These are phyloP conservation scores for Dendrobium nobile DNA, from an alignment of 106 monocot genomes.

Conservation along the genomic window DNA sequence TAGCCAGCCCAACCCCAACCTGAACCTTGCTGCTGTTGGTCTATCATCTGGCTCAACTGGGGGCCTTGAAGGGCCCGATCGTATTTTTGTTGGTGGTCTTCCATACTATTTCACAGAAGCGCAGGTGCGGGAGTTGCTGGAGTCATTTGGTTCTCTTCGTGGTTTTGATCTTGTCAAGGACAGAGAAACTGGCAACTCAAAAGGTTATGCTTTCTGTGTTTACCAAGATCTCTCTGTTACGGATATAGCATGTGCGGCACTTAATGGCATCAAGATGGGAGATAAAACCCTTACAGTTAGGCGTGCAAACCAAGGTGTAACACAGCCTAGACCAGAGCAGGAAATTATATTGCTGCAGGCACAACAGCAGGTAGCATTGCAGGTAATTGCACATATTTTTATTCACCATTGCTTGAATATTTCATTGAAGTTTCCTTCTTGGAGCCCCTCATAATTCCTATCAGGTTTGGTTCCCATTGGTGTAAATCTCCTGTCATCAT, in stretches of 20 bases:
- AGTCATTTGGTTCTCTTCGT: constrained; percentile 68
- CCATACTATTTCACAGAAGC: constrained; percentile 73
- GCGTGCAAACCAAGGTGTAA: constrained; percentile 63
- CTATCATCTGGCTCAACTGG: constrained; percentile 53
- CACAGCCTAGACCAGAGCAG: constrained; percentile 76
- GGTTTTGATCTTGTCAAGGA: constrained; percentile 96
- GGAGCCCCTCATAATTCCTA: no score
- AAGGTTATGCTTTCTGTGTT: constrained; percentile 80
- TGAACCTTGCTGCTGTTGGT: constrained; percentile 63
- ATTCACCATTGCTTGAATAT: not conserved
- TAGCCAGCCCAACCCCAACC: constrained; percentile 48
- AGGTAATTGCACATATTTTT: constrained; percentile 25
- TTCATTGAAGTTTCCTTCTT: no score
- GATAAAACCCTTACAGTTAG: constrained; percentile 81
- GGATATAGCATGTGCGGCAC: constrained; percentile 78
- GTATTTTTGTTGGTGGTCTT: constrained; percentile 30
- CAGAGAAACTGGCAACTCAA: constrained; percentile 71
- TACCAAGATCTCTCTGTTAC: constrained; percentile 71
- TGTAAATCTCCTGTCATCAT: not conserved
- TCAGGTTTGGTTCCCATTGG: not conserved
- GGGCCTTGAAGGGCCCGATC: constrained; percentile 50
- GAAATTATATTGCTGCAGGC: constrained; percentile 63
- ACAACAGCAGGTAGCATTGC: constrained; percentile 70
- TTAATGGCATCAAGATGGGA: constrained; percentile 87
- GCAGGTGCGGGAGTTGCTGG: constrained; percentile 67